phyloP scores from a whole-genome alignment of 306 rosid genomes.

The Myrica gale region DNA sequence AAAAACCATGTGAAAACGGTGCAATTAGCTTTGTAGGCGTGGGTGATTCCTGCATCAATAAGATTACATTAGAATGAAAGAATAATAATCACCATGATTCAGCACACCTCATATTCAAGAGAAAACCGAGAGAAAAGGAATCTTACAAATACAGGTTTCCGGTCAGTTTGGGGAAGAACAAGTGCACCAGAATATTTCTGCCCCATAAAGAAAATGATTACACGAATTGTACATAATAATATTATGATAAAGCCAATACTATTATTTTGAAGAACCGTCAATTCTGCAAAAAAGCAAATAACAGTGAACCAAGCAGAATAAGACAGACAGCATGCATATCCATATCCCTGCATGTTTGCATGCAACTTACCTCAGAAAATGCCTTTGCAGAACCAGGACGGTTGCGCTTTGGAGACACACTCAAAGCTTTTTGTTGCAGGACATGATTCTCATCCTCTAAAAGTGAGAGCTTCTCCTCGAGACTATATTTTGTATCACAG shows the following conservation, averaged over 20 bases:
- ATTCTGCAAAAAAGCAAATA: conserved; percentile 13
- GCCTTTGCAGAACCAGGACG: conserved; percentile 61
- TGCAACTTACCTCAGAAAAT: conserved; percentile 57
- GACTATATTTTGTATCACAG: conserved; percentile 44
- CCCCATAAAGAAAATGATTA: conserved; percentile 27
- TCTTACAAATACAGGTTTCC: conserved; percentile 72
- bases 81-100: conserved; percentile 17
- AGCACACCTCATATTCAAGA: conserved; percentile 2
- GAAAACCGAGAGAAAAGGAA: conserved; percentile 13
- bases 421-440: conserved; percentile 74
- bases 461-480: conserved; percentile 64
- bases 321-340: not conserved
- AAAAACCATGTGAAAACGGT: conserved; percentile 51
- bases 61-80: not conserved
- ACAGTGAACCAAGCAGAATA: conserved; percentile 14
- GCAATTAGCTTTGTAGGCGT: conserved; percentile 73
- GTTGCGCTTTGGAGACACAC: conserved; percentile 64
- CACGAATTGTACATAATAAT: conserved; percentile 2
- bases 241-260: not conserved
- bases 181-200: conserved; percentile 72
- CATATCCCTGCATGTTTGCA: conserved; percentile 4
- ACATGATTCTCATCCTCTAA: conserved; percentile 83
- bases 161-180: conserved; percentile 43
- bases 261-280: conserved; percentile 7
- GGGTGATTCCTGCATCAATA: conserved; percentile 76